A percentile compares a stretch with the other conserved stretches of the same genome.
These are phyloP conservation scores for Cucurbita moschata DNA, from an alignment of 306 rosid species.

Conservation along the genomic window DNA sequence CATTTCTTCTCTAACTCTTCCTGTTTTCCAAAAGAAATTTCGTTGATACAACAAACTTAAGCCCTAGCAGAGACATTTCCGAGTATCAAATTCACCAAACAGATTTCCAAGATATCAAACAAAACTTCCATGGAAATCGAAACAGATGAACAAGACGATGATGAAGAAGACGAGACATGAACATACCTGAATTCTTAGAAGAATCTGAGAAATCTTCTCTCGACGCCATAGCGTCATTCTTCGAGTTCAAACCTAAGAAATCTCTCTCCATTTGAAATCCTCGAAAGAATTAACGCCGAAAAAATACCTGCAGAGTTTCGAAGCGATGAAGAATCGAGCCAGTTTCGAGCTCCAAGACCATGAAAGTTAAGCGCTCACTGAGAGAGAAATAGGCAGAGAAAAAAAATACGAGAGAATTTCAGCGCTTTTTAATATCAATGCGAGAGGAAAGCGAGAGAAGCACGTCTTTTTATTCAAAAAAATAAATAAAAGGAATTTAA, in stretches of 20 bases:
- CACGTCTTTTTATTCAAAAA: not conserved
- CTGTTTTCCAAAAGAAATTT: not conserved
- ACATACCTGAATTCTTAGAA: constrained; percentile 37
- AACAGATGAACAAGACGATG: not conserved
- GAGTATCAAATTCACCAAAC: not conserved
- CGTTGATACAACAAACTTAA: not conserved
- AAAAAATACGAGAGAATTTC: not conserved
- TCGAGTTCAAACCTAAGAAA: constrained; percentile 48
- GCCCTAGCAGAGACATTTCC: not conserved
- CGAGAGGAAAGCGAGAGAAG: not conserved
- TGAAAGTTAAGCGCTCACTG: not conserved
- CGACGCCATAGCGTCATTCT: constrained; percentile 11
- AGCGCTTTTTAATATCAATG: not conserved
- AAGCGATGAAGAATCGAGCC: not conserved
- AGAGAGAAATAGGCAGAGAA: not conserved
- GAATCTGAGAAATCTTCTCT: constrained; percentile 27
- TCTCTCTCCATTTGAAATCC: constrained; percentile 45
- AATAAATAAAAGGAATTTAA: no score
- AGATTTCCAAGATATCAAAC: not conserved
- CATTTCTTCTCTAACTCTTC: not conserved
- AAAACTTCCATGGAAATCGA: not conserved
- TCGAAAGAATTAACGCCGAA: not conserved
- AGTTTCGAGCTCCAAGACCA: not conserved
- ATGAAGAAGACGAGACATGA: not conserved
- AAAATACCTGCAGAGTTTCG: not conserved